Evolutionary conservation across 2,329 filamentous ascomycete species (phyloP).

Genomic region (Arthroderma uncinatum): DNA sequence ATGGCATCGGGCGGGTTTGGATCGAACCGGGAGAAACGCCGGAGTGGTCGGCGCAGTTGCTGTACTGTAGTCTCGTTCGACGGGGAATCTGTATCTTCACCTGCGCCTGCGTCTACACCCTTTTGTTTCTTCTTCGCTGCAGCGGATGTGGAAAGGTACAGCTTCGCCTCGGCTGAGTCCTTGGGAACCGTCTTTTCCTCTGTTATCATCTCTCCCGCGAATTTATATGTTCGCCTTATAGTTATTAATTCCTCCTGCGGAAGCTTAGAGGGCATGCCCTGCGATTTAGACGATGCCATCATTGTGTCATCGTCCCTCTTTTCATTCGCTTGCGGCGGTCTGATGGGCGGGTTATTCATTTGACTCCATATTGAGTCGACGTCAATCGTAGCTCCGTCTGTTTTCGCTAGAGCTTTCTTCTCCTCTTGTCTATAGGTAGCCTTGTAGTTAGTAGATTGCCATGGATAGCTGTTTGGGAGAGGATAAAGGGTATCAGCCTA

Average conservation of each 20-base stretch:
- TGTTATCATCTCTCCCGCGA: constrained; percentile 45
- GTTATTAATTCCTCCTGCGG: constrained; percentile 39
- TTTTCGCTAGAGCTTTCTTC: constrained; percentile 37
- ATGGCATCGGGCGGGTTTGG: constrained; percentile 35
- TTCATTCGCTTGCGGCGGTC: constrained; percentile 15
- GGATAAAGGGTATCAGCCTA: constrained; percentile 19
- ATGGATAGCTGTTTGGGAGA: too few species aligned
- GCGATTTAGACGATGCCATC: not conserved
- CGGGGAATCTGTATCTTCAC: not conserved
- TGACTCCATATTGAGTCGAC: constrained; percentile 45
- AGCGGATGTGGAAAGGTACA: constrained; percentile 36
- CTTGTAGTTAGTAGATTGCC: not conserved
- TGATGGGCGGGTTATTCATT: constrained; percentile 33
- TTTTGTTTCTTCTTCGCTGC: constrained; percentile 27
- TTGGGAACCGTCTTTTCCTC: constrained; percentile 44
- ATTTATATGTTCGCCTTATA: constrained; percentile 48
- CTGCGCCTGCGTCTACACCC: constrained; percentile 8
- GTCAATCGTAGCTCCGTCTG: constrained; percentile 42
- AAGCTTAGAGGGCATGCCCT: not conserved
- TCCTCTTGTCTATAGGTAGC: constrained; percentile 33
- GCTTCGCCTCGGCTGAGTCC: constrained; percentile 44
- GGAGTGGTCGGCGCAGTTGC: constrained; percentile 29
- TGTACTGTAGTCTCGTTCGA: constrained; percentile 14
- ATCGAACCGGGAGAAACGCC: constrained; percentile 37
- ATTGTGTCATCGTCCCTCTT: not conserved